Evolutionary conservation across 1,284 basidiomycete genomes (phyloP), one percentile per base, ranked within the genome.

Genomic region (Cryptococcus sp.): DNA sequence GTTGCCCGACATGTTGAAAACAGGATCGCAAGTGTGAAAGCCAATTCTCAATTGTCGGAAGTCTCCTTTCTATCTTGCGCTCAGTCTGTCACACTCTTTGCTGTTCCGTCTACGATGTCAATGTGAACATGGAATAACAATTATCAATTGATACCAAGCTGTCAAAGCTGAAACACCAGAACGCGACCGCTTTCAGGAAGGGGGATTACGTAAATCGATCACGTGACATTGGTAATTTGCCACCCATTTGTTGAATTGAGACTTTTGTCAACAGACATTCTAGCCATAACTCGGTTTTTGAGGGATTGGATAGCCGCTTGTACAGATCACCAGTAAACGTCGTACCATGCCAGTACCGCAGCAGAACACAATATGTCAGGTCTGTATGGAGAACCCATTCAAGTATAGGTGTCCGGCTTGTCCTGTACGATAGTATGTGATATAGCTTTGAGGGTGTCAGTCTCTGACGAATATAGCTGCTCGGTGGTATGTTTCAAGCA

Each of bases 391-490:
- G 30, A 38, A 60, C 7, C 35, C 50, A 13, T 71, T 69, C 13
- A 77, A 75, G 49, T 77, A 77, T 45, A 60, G 71, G 49, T 77
- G 75, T 57, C 61, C 72, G 13, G 60, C 60, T 35, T 77, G 75
- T 61, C 66, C 67, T 2, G 58, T 66, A 30, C 53, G 73, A 58
- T 77, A 77, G 75, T 77, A 52, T 53, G 71, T 58, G 41, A 4
- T n/a, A 30, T 31, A 10, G 38, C 45, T 7, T 10, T 3, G 46
- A 3, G 36, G 4, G 6, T 1, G 14, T 44, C 53, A 59, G 50
- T 57, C 57, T 32, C 53, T 54, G 53, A 42, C 51, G 33, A 5
- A 35, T 48, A 23, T 52, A 77, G 76, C 59, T 77, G 76, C 58
- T 77, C 76, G 1, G 74, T 77, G 3, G 46, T 63, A 7, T 77